phyloP scores from a whole-genome alignment of 352 stramenopile species.

The Pythium biforme region DNA sequence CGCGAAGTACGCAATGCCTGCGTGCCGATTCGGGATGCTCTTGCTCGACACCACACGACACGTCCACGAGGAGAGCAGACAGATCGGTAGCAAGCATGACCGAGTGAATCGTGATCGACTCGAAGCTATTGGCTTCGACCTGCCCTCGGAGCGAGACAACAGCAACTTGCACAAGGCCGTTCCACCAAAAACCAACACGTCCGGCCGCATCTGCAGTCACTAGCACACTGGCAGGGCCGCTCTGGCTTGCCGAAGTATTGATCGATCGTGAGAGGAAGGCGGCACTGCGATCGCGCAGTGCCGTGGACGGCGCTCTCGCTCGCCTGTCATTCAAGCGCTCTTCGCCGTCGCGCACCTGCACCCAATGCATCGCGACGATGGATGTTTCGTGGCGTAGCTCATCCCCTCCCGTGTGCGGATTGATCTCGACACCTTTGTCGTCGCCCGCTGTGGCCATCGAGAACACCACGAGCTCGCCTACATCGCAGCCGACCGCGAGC shows the following conservation, averaged over 20 bases:
- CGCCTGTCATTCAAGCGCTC: background rate
- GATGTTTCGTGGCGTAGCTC: slow-evolving; percentile 37
- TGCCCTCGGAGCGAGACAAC: slow-evolving; percentile 38
- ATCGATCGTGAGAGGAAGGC: background rate
- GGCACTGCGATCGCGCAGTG: slow-evolving; percentile 7
- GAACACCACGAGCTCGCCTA: slow-evolving; percentile 70
- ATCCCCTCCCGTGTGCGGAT: slow-evolving; percentile 17
- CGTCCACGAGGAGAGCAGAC: slow-evolving; percentile 16
- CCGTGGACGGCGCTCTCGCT: background rate
- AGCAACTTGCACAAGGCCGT: slow-evolving; percentile 47
- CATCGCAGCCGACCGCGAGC: slow-evolving; percentile 64
- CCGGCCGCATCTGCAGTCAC: slow-evolving; percentile 44
- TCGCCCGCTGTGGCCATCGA: slow-evolving; percentile 49
- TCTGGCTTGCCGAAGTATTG: background rate
- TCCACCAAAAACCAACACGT: slow-evolving; percentile 59
- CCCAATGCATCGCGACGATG: slow-evolving; percentile 68
- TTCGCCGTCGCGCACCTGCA: slow-evolving; percentile 2
- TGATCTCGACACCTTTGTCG: slow-evolving; percentile 24
- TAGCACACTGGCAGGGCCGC: slow-evolving; percentile 28
- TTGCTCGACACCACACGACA: background rate
- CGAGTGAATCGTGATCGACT: slow-evolving; percentile 1
- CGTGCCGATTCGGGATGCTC: background rate
- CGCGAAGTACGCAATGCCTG: background rate
- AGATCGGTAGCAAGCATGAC: slow-evolving; percentile 19
- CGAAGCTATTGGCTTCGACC: background rate